phyloP scores from a whole-genome alignment of 164 flowering plant genomes.

The Magnolia kwangsiensis region DNA sequence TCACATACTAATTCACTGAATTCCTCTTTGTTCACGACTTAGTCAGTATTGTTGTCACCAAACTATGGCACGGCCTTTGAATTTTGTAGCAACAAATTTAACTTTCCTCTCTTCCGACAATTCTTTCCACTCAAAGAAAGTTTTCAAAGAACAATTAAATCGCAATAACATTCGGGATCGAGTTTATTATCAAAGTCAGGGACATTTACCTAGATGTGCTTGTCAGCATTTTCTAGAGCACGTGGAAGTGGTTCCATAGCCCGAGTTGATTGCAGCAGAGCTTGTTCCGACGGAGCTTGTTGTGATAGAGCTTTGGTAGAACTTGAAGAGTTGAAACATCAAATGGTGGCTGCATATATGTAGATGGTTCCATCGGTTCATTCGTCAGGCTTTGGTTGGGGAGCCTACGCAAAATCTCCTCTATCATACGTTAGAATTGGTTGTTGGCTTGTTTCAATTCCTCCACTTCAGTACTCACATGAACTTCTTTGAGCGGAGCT shows the following conservation, averaged over 20 bases:
- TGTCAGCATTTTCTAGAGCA: neutral
- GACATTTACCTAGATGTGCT: neutral
- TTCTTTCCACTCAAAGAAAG: neutral
- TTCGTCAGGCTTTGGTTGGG: neutral
- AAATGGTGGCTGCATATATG: no score
- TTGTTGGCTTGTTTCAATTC: slow-evolving; percentile 1
- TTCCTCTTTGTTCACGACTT: neutral
- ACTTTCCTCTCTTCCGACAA: neutral
- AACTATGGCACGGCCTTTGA: neutral
- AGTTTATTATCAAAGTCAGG: neutral
- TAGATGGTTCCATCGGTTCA: neutral
- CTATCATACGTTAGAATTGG: neutral
- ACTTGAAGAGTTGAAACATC: neutral
- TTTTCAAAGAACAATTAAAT: neutral
- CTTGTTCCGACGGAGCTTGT: neutral
- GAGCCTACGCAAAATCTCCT: neutral
- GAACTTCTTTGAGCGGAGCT: neutral
- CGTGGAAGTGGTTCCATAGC: neutral
- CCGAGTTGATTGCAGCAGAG: neutral
- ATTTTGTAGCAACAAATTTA: neutral
- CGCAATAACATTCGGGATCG: neutral
- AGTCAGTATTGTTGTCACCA: neutral
- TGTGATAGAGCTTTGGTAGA: neutral
- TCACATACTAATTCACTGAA: neutral
- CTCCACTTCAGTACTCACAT: neutral